Base-by-base conservation (phyloP, 1,139 yeast genomes). In the Kodamaea plutei region DNA sequence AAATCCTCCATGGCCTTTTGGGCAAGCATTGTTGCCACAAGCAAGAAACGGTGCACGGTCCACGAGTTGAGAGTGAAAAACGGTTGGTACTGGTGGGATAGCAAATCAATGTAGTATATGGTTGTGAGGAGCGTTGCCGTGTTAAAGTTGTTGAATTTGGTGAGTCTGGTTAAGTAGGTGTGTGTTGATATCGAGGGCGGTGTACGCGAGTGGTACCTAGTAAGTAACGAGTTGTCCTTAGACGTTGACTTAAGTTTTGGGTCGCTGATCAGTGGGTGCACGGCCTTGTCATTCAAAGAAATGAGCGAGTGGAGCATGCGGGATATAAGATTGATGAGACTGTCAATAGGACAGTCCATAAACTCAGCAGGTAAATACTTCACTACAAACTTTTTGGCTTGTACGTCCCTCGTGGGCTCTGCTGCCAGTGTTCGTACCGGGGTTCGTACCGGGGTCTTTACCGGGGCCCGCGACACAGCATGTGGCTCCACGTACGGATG, bases 1-100 rank as follows among this genome's bases (percentile, higher is more conserved):
- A 89, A 82, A 56, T 91, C 98, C 54, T 95, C 93, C 46, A 91
- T 69, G 2, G 95, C 94, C 55, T 91, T 91, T 41, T 91, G 83
- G 1, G 94, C 95, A 4, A 89, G 78, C 51, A 93, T 84, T 0
- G 96, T 88, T 0, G 95, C 94, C 1, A 96, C 89, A 31, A 91
- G 68, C 34, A 91, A 61, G 50, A 88, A 91, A 37, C 98, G 71
- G 56, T 91, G 98, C 4, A 89, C 96, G 0, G 98, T 91, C 56
- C 93, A 73, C 2, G 95, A 83, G 57, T 87, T 89, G 37, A 91
- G 63, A 13, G 89, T 83, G 61, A 91, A 91, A 27, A 75, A 75
- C 3, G 89, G 80, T 41, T 67, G 73, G 50, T 82, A 89, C 33
- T 83, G 80, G 30, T 79, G 76, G 11, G 95, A 78, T 31, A 91